Evolutionary conservation across 2,329 filamentous ascomycete species (phyloP), one percentile per base, ranked within the genome.

Genomic region (Penicillium sp.): DNA sequence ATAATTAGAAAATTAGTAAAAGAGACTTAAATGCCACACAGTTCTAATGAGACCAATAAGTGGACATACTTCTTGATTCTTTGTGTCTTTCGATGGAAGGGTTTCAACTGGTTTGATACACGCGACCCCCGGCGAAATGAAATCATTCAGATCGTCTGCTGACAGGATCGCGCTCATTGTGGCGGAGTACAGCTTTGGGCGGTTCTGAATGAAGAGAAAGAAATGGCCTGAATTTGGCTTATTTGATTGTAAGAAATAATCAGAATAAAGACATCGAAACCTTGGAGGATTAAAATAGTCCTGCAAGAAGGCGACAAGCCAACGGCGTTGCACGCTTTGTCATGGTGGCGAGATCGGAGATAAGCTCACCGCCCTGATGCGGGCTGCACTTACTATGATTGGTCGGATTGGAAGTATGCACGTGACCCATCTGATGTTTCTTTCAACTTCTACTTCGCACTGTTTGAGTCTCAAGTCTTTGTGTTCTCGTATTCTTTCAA

Each of bases 71-170:
- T 77, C 73, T 53, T 71, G 66, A 25, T 78, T 76, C 50, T 78
- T 73, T 25, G 83, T 75, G 35, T 83, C 78, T 63, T 83, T 81
- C 49, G 82, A 77, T 2, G 94, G 93, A 15, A 99, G 85, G 2
- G 91, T 96, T 76, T 99, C 94, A 73, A 99, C 84, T 29, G 94
- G 94, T 72, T 99, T 97, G 77, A 99, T 97, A 78, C 94, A 99
- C 62, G 94, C 94, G 70, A 99, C 93, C 61, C 93, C 93, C 15
- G 94, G 94, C 57, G 90, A 94, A 73, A 99, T 99, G 79, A 99
- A 99, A 82, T 99, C 94, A 81, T 99, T 99, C 61, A 99, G 83
- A 75, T 97, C 93, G 80, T 99, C 93, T 70, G 89, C 89, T 56
- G 93, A 97, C 69, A 99, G 89, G 70, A 99, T 99, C 62, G 94